Conservation (phyloP, 2,329 filamentous ascomycete genomes). For the Colletotrichum sp. region DNA sequence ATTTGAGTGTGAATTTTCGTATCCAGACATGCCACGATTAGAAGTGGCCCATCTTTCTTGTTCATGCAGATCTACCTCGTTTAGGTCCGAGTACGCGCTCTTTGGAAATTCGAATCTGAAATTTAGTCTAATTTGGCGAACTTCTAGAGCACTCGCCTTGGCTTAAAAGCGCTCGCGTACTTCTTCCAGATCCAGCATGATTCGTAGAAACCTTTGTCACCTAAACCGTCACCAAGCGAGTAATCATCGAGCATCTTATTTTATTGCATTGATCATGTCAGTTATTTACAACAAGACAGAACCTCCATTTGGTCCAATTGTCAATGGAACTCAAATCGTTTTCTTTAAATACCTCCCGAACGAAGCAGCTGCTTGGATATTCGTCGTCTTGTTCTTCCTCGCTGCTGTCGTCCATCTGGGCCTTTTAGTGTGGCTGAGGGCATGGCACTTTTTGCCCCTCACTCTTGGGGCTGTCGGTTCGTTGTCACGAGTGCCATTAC, state of each 20-base stretch:
- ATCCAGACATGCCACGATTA: background rate
- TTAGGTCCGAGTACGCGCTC: background rate
- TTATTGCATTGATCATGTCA: background rate
- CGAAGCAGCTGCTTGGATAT: background rate
- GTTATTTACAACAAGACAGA: background rate
- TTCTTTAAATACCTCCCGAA: background rate
- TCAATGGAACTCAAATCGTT: background rate
- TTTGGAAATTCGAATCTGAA: background rate
- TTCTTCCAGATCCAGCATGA: background rate
- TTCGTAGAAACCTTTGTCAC: background rate
- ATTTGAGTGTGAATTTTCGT: background rate
- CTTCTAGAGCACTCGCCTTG: background rate
- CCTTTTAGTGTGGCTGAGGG: background rate
- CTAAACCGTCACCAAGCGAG: background rate
- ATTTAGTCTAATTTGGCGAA: background rate
- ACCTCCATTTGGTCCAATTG: background rate
- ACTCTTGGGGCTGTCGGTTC: background rate
- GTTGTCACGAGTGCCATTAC: background rate
- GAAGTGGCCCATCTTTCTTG: background rate
- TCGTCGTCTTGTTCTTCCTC: background rate
- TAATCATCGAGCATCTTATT: background rate
- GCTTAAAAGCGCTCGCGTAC: background rate
- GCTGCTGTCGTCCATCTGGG: background rate
- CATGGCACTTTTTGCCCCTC: background rate
- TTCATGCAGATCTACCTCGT: background rate